A percentile compares a stretch with the other conserved stretches of the same genome.
These are phyloP conservation scores for Logfia minima DNA, from an alignment of 129 eudicot genomes.

Conservation along the genomic window DNA sequence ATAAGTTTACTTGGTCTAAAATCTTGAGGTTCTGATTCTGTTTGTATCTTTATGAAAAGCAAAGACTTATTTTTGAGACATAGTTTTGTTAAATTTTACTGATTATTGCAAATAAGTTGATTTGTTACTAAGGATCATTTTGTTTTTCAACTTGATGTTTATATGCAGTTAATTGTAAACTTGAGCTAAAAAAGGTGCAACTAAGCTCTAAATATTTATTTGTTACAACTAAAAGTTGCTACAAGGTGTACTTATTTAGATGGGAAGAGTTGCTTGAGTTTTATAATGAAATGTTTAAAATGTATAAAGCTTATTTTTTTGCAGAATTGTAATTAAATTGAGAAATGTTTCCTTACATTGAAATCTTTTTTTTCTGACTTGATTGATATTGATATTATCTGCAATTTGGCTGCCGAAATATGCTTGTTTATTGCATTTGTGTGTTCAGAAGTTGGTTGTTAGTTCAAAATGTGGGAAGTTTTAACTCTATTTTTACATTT, in stretches of 20 bases:
- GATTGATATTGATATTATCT: not conserved
- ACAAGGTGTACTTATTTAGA: too few species aligned
- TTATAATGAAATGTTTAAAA: not conserved
- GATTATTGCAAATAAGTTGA: not conserved
- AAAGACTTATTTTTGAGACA: too few species aligned
- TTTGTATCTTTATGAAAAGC: too few species aligned
- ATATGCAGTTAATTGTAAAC: not conserved
- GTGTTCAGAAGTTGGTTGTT: too few species aligned
- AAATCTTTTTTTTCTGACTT: not conserved
- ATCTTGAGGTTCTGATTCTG: too few species aligned
- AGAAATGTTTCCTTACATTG: not conserved
- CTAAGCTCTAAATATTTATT: not conserved
- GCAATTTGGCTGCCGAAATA: not conserved
- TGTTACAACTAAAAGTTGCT: too few species aligned
- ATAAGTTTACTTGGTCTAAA: too few species aligned
- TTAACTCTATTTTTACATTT: not conserved
- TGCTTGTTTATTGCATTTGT: not conserved
- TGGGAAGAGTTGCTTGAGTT: too few species aligned
- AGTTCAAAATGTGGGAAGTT: not conserved
- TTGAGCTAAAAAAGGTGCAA: not conserved
- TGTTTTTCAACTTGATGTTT: not conserved
- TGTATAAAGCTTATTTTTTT: not conserved
- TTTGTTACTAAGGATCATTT: not conserved
- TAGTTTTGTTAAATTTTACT: too few species aligned
- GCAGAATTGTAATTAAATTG: not conserved